Evolutionary conservation across 352 stramenopile genomes (phyloP).

Genomic region (Pythium myriotylum): DNA sequence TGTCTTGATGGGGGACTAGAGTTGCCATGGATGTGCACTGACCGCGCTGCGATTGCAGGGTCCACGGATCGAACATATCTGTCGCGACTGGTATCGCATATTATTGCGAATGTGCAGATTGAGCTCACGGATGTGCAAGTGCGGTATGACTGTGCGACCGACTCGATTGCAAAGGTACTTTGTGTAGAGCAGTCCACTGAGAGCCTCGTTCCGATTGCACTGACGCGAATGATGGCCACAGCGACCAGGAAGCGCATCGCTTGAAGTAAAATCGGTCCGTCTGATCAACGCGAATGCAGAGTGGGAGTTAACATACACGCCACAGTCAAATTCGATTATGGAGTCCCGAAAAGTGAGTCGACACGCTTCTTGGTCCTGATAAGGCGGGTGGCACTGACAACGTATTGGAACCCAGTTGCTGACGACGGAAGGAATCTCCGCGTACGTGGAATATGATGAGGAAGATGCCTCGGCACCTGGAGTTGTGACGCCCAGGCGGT

Average conservation of each 20-base stretch:
- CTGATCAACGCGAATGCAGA: constrained; percentile 79
- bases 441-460: constrained; percentile 73
- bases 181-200: neutral
- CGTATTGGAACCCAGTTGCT: constrained; percentile 45
- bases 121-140: constrained; percentile 82
- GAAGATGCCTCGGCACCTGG: constrained; percentile 18
- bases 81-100: constrained; percentile 78
- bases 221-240: constrained; percentile 17
- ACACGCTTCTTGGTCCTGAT: neutral
- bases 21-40: neutral
- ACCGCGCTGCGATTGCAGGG: constrained; percentile 11
- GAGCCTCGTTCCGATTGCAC: too few species aligned
- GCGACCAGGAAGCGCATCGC: constrained; percentile 63
- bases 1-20: neutral
- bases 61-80: constrained; percentile 76
- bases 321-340: constrained; percentile 74
- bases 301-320: constrained; percentile 77
- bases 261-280: constrained; percentile 65
- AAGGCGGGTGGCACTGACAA: too few species aligned
- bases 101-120: constrained; percentile 88
- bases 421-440: constrained; percentile 58
- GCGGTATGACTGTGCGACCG: constrained; percentile 77
- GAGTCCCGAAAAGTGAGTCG: constrained; percentile 75
- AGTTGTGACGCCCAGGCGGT: constrained; percentile 11
- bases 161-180: constrained; percentile 62